phyloP scores from a whole-genome alignment of 345 rosid species.

The Sisymbrium altissimum region DNA sequence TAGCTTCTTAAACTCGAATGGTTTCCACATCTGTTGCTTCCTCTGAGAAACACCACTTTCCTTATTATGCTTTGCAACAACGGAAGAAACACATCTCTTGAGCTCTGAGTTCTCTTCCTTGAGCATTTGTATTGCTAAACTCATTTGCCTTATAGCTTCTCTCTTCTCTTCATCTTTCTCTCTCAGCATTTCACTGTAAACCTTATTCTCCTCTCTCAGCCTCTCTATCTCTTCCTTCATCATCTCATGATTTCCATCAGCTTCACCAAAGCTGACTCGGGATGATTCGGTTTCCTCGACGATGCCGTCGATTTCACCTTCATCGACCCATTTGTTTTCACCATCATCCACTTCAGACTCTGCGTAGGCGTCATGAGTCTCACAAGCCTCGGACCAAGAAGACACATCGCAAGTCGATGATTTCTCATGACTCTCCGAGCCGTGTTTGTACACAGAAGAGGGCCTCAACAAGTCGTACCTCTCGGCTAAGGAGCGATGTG shows the following conservation, averaged over 20 bases:
- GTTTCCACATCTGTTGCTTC: conserved; percentile 27
- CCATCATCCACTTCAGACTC: conserved; percentile 32
- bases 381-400: conserved; percentile 33
- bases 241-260: neutral
- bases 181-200: conserved; percentile 20
- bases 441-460: conserved; percentile 27
- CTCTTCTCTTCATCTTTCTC: conserved; percentile 39
- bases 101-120: conserved; percentile 35
- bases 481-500: conserved; percentile 33
- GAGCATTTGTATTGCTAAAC: conserved; percentile 33
- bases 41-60: conserved; percentile 20
- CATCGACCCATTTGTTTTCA: conserved; percentile 29
- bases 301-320: neutral
- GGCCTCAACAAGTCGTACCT: conserved; percentile 34
- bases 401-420: conserved; percentile 28
- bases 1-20: conserved; percentile 27
- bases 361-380: conserved; percentile 24
- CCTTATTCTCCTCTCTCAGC: conserved; percentile 29
- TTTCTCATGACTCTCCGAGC: conserved; percentile 22
- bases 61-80: conserved; percentile 3
- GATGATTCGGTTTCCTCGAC: neutral
- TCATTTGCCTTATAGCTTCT: conserved; percentile 39
- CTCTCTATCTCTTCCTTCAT: conserved; percentile 28
- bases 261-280: neutral
- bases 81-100: conserved; percentile 20